phyloP scores from a whole-genome alignment of 495 filamentous ascomycete genomes.

The Aspergillus biplanus region DNA sequence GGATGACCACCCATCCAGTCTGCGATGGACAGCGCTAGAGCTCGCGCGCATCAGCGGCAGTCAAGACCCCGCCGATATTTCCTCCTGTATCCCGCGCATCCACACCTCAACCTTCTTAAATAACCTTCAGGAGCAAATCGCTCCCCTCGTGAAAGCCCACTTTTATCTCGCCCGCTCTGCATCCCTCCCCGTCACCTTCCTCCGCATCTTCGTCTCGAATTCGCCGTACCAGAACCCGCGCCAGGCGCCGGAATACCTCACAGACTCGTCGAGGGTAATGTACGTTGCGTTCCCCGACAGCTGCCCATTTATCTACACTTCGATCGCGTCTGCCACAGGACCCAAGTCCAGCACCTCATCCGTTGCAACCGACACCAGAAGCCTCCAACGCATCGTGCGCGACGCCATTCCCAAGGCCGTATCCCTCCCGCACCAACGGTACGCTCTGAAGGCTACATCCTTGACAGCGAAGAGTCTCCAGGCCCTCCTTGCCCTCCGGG shows the following conservation, averaged over 20 bases:
- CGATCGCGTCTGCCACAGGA: slow-evolving; percentile 50
- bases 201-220: slow-evolving; percentile 75
- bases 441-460: slow-evolving; percentile 64
- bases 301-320: slow-evolving; percentile 74
- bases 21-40: slow-evolving; percentile 77
- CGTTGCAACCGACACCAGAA: slow-evolving; percentile 58
- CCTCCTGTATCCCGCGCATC: slow-evolving; percentile 65
- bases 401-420: slow-evolving; percentile 79
- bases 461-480: slow-evolving; percentile 69
- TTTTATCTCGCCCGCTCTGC: slow-evolving; percentile 71
- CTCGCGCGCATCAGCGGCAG: slow-evolving; percentile 45
- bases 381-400: slow-evolving; percentile 67
- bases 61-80: slow-evolving; percentile 38
- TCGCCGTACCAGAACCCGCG: slow-evolving; percentile 68
- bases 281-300: slow-evolving; percentile 81
- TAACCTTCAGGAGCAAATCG: slow-evolving; percentile 70
- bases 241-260: slow-evolving; percentile 45
- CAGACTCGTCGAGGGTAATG: slow-evolving; percentile 62
- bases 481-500: slow-evolving; percentile 66
- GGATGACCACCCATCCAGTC: slow-evolving; percentile 71
- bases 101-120: slow-evolving; percentile 75
- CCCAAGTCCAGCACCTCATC: slow-evolving; percentile 32
- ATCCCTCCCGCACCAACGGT: slow-evolving; percentile 68
- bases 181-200: slow-evolving; percentile 64
- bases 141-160: slow-evolving; percentile 78